These are phyloP conservation scores for Magnaporthiopsis incrustans DNA, from an alignment of 2,329 filamentous ascomycete genomes.

Conservation along the genomic window DNA sequence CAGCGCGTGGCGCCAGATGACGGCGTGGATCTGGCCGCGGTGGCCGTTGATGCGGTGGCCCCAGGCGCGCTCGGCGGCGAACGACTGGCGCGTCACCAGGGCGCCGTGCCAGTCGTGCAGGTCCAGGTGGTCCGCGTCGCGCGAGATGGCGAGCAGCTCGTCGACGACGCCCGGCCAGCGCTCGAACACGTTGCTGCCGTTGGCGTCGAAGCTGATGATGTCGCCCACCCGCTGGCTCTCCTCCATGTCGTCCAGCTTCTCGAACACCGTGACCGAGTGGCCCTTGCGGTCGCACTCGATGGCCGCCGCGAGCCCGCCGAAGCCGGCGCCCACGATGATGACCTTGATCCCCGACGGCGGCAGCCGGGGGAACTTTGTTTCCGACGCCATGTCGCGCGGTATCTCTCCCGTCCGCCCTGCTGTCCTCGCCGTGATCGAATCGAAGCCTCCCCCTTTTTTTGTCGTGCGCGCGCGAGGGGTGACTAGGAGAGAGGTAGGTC, in stretches of 20 bases:
- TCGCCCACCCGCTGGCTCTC: constrained; percentile 35
- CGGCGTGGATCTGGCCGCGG: constrained; percentile 42
- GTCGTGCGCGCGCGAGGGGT: no score
- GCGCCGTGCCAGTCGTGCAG: constrained; percentile 39
- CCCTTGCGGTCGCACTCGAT: constrained; percentile 52
- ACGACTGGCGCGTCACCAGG: constrained; percentile 38
- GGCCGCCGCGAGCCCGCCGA: constrained; percentile 50
- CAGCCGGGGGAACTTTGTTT: constrained; percentile 15
- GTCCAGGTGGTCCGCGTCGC: constrained; percentile 31
- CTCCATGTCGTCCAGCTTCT: constrained; percentile 28
- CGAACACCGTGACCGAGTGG: constrained; percentile 35
- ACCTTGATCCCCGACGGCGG: constrained; percentile 34
- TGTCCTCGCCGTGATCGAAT: no score
- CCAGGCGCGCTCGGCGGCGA: constrained; percentile 23
- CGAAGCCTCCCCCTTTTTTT: no score
- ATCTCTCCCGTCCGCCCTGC: no score
- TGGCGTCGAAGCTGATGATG: constrained; percentile 46
- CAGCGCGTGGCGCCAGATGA: constrained; percentile 42
- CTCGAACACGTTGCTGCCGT: constrained; percentile 47
- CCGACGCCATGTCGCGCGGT: no score
- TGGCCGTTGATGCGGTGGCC: constrained; percentile 46
- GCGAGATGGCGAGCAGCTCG: constrained; percentile 41
- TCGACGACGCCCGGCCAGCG: constrained; percentile 45
- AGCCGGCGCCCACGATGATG: constrained; percentile 44
- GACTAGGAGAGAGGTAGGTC: no score